Conservation (phyloP, 139 green algal genomes). For the Picochlorum sp. region DNA sequence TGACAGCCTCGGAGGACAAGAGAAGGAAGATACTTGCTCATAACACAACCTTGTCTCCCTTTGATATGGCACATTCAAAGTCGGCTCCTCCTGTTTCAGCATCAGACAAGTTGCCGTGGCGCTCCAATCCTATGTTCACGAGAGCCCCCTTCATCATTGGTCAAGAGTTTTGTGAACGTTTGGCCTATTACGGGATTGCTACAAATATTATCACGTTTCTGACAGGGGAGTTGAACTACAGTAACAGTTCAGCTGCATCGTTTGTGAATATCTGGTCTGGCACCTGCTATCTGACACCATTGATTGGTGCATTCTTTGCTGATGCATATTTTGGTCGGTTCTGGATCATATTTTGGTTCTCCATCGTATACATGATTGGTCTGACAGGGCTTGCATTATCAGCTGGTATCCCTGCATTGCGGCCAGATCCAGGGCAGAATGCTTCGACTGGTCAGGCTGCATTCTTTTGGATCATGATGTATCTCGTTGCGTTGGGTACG, state of each 20-base stretch:
- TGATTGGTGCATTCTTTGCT: slow-evolving; percentile 85
- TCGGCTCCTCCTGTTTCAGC: too few species aligned
- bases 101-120: too few species aligned
- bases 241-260: slow-evolving; percentile 45
- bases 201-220: slow-evolving; percentile 81
- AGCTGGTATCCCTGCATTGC: slow-evolving; percentile 1
- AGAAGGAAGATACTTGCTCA: too few species aligned
- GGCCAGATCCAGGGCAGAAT: neutral
- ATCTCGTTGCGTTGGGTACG: slow-evolving; percentile 82
- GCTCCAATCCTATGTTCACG: neutral
- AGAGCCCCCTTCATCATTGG: slow-evolving; percentile 18
- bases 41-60: too few species aligned
- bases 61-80: too few species aligned
- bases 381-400: slow-evolving; percentile 6
- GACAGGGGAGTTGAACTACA: slow-evolving; percentile 48
- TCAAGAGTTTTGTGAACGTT: slow-evolving; percentile 74
- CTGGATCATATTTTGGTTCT: slow-evolving; percentile 87
- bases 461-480: slow-evolving; percentile 40
- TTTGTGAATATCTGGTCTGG: slow-evolving; percentile 62
- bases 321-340: slow-evolving; percentile 81
- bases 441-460: slow-evolving; percentile 11
- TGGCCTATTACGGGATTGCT: slow-evolving; percentile 73
- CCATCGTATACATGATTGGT: slow-evolving; percentile 11
- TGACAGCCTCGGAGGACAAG: too few species aligned
- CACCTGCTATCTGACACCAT: slow-evolving; percentile 82